Evolutionary conservation across 148 eudicot genomes (phyloP), one percentile per base, ranked within the genome.

Genomic region (Agrostemma githago): DNA sequence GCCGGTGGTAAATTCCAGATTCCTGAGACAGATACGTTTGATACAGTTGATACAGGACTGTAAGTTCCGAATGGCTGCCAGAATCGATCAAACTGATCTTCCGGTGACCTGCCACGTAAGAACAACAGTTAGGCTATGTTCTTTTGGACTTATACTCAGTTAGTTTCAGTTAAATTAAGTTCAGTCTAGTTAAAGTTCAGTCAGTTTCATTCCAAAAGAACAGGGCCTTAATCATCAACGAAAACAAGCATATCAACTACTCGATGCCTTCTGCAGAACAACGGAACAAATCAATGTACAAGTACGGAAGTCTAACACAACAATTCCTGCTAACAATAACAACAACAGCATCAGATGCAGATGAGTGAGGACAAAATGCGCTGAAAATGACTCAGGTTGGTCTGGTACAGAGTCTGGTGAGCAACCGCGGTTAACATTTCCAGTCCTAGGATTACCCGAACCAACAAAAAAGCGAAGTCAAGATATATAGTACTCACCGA

Each of bases 1-100:
- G 61, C 43, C 2, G 99, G 99, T 19, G 99, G 97, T 66, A 78
- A 86, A 67, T 92, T 95, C 99, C 99, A 95, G 76, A 95, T 80
- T 68, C 97, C 94, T 53, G 92, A 86, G 69, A 90, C 85, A 26
- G 87, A 73, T 40, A 90, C 85, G 77, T 90, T 77, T 43, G 82
- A 78, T 72, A 73, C 76, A 59, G 74, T 72, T 63, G 81, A 38
- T 3, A 76, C 60, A 65, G 90, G 83, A 72, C 72, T 84, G 75
- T 74, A 72, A 57, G 78, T 81, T 76, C 88, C 99, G 78, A 85
- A 92, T 60, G 99, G 92, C 75, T 84, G 85, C 99, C 99, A 95
- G 42, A 76, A 86, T 20, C 99, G 99, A 87, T 89, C 93, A 77
- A 86, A 95, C 77, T 62, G 82, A 82, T 95, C 99, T 68, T 92